Evolutionary conservation across 345 rosid genomes (phyloP), one percentile per base, ranked within the genome.

Genomic region (Citrus reticulata): DNA sequence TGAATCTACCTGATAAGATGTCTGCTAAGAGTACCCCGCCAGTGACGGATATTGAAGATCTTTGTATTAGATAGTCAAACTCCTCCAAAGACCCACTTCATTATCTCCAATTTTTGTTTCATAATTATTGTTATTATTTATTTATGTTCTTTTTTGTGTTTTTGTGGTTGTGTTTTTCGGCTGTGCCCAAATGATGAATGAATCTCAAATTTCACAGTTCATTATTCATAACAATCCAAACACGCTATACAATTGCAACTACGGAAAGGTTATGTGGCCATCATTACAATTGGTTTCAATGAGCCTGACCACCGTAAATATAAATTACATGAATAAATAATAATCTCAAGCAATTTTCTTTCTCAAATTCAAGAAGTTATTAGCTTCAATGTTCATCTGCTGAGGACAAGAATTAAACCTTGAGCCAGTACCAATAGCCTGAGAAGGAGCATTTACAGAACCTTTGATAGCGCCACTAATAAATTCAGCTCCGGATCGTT

Each of bases 41-140:
- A 29, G 80, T 86, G 65, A 79, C 87, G 9, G 99, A 96, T 85
- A 94, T 96, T n/a, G 99, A 96, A 88, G 99, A 96, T 88, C 81
- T 93, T n/a, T 85, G 80, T 61, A 77, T 87, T 65, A 78, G 83
- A 88, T 58, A 32, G 34, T 49, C 74, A 1, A 68, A 67, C 46
- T 29, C 59, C 30, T 20, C 54, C 67, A 7, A 73, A 57, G 6
- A n/a, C 65, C 1, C 42, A 0, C 27, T 42, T 46, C 16, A 25
- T 14, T 5, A 9, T 13, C 58, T 59, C n/a, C 67, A 73, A 70
- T 46, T 63, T 74, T 74, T 57, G 73, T 73, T 46, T 37, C 14
- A 13, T 46, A 46, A 46, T 46, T 46, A 13, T 13, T 13, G 4
- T 46, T 46, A 13, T 46, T 46, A 46, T 13, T 46, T 16, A 46